Conservation (phyloP, 495 filamentous ascomycete species). For the Poronia punctata region DNA sequence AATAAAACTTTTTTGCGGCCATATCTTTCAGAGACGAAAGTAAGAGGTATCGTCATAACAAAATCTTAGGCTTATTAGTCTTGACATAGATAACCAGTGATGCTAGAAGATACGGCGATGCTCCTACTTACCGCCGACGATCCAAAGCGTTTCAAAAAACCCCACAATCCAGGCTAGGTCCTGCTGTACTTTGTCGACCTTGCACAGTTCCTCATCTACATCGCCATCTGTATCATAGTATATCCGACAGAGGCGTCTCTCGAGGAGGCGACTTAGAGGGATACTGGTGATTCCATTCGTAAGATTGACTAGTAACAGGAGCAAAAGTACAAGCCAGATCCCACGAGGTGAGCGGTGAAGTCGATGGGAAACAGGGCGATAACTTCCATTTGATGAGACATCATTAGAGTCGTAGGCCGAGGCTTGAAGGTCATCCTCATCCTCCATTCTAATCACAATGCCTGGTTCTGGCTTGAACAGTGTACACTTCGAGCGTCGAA, state of each 20-base stretch:
- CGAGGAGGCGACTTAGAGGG: slow-evolving; percentile 41
- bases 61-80: slow-evolving; percentile 29
- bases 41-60: slow-evolving; percentile 39
- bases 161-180: slow-evolving; percentile 39
- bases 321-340: slow-evolving; percentile 26
- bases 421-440: slow-evolving; percentile 1
- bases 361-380: no score
- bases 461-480: no score
- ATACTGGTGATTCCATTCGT: slow-evolving; percentile 39
- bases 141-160: slow-evolving; percentile 35
- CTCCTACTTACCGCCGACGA: slow-evolving; percentile 34
- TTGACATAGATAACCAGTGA: background rate
- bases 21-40: slow-evolving; percentile 32
- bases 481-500: no score
- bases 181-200: slow-evolving; percentile 38
- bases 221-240: slow-evolving; percentile 33
- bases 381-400: background rate
- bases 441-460: slow-evolving; percentile 9
- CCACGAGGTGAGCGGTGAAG: slow-evolving; percentile 1
- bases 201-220: slow-evolving; percentile 41
- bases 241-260: slow-evolving; percentile 39
- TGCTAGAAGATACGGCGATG: background rate
- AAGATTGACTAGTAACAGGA: slow-evolving; percentile 38
- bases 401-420: background rate
- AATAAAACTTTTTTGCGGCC: slow-evolving; percentile 29